A percentile compares a stretch with the other conserved stretches of the same genome.
phyloP scores from a whole-genome alignment of 257 asterid species.

The Penstemon newberryi region DNA sequence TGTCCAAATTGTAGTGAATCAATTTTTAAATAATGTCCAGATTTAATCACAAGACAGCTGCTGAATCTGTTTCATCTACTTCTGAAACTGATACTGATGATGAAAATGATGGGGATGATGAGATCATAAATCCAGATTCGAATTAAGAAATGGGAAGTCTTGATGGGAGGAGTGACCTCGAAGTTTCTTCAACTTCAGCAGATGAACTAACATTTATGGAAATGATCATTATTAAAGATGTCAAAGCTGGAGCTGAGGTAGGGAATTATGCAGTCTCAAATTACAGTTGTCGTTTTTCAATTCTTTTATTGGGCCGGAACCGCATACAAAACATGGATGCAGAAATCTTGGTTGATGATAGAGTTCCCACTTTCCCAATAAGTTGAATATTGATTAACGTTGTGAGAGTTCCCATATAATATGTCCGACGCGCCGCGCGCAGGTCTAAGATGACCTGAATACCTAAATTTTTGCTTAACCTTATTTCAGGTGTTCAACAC shows the following conservation, averaged over 20 bases:
- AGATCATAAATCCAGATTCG: constrained; percentile 31
- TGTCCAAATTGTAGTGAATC: constrained; percentile 23
- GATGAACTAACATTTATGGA: constrained; percentile 56
- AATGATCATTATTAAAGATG: constrained; percentile 83
- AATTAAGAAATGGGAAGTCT: constrained; percentile 32
- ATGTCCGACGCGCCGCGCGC: no score
- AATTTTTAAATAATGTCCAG: constrained; percentile 43
- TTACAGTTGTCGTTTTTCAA: not conserved
- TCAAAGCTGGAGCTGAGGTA: constrained; percentile 75
- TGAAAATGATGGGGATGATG: constrained; percentile 39
- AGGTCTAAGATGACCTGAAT: no score
- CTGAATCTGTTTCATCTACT: constrained; percentile 52
- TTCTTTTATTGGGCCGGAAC: not conserved
- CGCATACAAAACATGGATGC: no score
- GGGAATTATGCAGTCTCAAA: constrained; percentile 24
- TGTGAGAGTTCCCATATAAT: no score
- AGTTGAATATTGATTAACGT: no score
- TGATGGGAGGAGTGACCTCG: constrained; percentile 47
- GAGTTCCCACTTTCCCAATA: no score
- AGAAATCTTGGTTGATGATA: no score
- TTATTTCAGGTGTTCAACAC: constrained; percentile 79
- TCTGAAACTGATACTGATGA: constrained; percentile 51
- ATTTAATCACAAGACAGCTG: constrained; percentile 93
- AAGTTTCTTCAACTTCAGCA: constrained; percentile 45
- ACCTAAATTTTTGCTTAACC: not conserved